Conservation (phyloP, 2,329 filamentous ascomycete genomes). For the Lachnellula suecica region DNA sequence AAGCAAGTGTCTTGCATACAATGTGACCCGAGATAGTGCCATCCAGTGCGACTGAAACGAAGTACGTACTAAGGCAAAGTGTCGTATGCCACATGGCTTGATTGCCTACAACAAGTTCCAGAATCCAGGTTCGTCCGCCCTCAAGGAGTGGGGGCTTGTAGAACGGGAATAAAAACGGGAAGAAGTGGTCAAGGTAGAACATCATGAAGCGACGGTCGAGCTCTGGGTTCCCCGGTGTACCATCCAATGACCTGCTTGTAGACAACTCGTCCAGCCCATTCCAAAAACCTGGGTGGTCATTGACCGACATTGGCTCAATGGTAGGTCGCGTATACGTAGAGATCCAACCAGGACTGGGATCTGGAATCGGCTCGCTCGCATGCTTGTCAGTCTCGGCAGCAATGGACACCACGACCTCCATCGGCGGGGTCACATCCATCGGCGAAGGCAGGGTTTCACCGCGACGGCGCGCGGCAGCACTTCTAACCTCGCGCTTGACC, state of each 20-base stretch:
- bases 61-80: slow-evolving; percentile 55
- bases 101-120: slow-evolving; percentile 56
- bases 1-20: slow-evolving; percentile 35
- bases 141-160: slow-evolving; percentile 55
- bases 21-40: slow-evolving; percentile 17
- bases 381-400: slow-evolving; percentile 6
- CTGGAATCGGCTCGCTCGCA: slow-evolving; percentile 9
- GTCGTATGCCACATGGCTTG: slow-evolving; percentile 54
- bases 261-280: background rate
- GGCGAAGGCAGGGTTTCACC: slow-evolving; percentile 33
- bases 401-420: background rate
- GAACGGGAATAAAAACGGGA: slow-evolving; percentile 63
- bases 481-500: slow-evolving; percentile 58
- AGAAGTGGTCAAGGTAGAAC: slow-evolving; percentile 61
- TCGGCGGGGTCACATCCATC: background rate
- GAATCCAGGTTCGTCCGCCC: slow-evolving; percentile 60
- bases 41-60: slow-evolving; percentile 39
- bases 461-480: slow-evolving; percentile 48
- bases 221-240: slow-evolving; percentile 5
- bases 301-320: background rate
- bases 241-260: slow-evolving; percentile 7
- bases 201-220: slow-evolving; percentile 40
- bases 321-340: background rate
- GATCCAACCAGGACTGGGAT: background rate
- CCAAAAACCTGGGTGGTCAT: background rate